Evolutionary conservation across 768 basidiomycete species (phyloP).

Genomic region (Harrya chromipes): DNA sequence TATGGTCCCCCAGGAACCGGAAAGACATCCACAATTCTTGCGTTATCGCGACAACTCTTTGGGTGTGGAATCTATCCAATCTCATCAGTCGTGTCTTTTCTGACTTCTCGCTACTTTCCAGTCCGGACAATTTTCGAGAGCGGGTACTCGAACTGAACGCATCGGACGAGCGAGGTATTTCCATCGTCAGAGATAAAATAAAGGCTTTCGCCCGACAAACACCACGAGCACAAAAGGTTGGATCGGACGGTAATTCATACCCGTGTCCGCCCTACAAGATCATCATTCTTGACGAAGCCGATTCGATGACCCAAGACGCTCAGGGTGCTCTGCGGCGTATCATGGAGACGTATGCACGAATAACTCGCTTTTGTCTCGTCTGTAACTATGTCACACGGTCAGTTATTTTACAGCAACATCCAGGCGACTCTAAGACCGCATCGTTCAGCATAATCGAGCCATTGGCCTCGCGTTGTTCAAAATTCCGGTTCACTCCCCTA

Average conservation of each 20-base stretch:
- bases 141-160: slow-evolving; percentile 97
- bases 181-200: slow-evolving; percentile 96
- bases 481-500: slow-evolving; percentile 96
- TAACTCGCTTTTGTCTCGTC: slow-evolving; percentile 96
- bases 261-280: slow-evolving; percentile 99
- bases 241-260: slow-evolving; percentile 81
- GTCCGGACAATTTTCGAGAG: slow-evolving; percentile 90
- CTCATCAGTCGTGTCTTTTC: neutral
- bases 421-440: neutral
- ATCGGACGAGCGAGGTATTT: slow-evolving; percentile 96
- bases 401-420: slow-evolving; percentile 17
- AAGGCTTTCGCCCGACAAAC: slow-evolving; percentile 96
- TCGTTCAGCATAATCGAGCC: slow-evolving; percentile 90
- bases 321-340: slow-evolving; percentile 96
- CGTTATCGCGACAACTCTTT: slow-evolving; percentile 89
- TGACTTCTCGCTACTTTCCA: slow-evolving; percentile 29
- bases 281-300: slow-evolving; percentile 97
- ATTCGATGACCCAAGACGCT: slow-evolving; percentile 99
- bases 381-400: slow-evolving; percentile 99
- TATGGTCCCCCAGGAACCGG: slow-evolving; percentile 99
- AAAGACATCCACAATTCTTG: slow-evolving; percentile 97
- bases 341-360: slow-evolving; percentile 98
- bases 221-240: slow-evolving; percentile 68
- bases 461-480: slow-evolving; percentile 96
- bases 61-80: slow-evolving; percentile 53